These are phyloP conservation scores for Blastosporella zonata DNA, from an alignment of 1,284 basidiomycete species.

Conservation along the genomic window DNA sequence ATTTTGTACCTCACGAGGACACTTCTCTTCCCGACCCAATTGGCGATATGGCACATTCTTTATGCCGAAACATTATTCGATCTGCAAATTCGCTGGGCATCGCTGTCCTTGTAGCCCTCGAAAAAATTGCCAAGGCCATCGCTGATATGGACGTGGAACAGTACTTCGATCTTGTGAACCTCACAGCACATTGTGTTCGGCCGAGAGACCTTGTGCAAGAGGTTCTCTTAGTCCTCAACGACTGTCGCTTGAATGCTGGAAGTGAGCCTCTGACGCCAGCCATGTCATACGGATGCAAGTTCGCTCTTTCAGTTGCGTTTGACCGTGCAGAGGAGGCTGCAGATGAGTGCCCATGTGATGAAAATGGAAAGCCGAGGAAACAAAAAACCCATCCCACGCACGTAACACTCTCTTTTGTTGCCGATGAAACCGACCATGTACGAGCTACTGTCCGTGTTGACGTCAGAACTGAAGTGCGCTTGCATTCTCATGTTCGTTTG, in stretches of 20 bases:
- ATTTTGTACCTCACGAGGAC: conserved; percentile 41
- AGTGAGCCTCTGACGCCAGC: conserved; percentile 23
- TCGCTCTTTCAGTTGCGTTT: conserved; percentile 52
- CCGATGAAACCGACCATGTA: conserved; percentile 35
- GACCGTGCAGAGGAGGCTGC: conserved; percentile 64
- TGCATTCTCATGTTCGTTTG: conserved; percentile 62
- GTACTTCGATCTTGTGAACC: conserved; percentile 52
- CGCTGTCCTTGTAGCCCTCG: conserved; percentile 53
- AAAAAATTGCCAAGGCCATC: conserved; percentile 47
- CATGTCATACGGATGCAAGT: conserved; percentile 46
- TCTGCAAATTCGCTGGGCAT: conserved; percentile 52
- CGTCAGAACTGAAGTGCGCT: conserved; percentile 40
- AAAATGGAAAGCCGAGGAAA: conserved; percentile 45
- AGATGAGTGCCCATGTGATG: conserved; percentile 62
- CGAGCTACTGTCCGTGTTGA: conserved; percentile 56
- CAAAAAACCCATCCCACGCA: conserved; percentile 39
- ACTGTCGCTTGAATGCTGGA: conserved; percentile 34
- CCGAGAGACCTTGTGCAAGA: conserved; percentile 52
- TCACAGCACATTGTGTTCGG: conserved; percentile 47
- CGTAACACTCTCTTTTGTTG: conserved; percentile 31
- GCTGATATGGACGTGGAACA: conserved; percentile 35
- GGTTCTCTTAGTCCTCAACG: conserved; percentile 54
- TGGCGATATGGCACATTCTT: conserved; percentile 28
- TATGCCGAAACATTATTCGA: conserved; percentile 48
- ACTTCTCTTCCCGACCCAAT: conserved; percentile 30